Percentiles rank a stretch among this genome's conserved stretches.
phyloP scores from a whole-genome alignment of 2,329 filamentous ascomycete genomes.

The Monilinia vaccinii-corymbosi region DNA sequence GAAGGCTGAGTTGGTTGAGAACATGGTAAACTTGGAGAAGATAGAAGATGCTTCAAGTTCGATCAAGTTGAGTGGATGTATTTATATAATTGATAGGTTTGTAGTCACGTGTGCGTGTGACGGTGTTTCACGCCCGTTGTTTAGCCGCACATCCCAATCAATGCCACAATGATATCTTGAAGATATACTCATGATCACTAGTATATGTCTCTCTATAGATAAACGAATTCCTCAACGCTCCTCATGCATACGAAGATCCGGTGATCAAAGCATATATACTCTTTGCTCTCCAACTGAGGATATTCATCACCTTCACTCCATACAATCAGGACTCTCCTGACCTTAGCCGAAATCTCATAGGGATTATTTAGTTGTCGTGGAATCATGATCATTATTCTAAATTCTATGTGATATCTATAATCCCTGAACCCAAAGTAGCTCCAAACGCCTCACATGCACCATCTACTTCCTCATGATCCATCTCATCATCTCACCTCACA shows the following conservation, averaged over 20 bases:
- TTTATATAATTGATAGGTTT: too few species aligned
- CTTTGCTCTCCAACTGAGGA: too few species aligned
- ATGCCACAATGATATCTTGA: too few species aligned
- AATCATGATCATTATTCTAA: not conserved
- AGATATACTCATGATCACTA: too few species aligned
- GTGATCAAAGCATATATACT: too few species aligned
- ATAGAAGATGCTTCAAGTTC: not conserved
- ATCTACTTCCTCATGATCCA: not conserved
- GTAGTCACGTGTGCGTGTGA: not conserved
- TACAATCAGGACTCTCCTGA: too few species aligned
- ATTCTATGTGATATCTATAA: not conserved
- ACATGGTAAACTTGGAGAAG: not conserved
- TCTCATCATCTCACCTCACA: not conserved
- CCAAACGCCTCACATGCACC: not conserved
- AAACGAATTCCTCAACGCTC: too few species aligned
- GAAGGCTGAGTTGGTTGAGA: not conserved
- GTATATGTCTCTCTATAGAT: too few species aligned
- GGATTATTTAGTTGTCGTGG: not conserved
- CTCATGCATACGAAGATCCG: too few species aligned
- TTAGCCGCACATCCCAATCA: not conserved
- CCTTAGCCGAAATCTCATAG: too few species aligned
- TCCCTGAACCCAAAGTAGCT: not conserved
- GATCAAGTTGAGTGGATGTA: not conserved
- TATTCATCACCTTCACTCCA: too few species aligned
- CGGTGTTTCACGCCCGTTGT: not conserved